phyloP scores from a whole-genome alignment of 2,329 filamentous ascomycete genomes.

The Arthroderma sp. region DNA sequence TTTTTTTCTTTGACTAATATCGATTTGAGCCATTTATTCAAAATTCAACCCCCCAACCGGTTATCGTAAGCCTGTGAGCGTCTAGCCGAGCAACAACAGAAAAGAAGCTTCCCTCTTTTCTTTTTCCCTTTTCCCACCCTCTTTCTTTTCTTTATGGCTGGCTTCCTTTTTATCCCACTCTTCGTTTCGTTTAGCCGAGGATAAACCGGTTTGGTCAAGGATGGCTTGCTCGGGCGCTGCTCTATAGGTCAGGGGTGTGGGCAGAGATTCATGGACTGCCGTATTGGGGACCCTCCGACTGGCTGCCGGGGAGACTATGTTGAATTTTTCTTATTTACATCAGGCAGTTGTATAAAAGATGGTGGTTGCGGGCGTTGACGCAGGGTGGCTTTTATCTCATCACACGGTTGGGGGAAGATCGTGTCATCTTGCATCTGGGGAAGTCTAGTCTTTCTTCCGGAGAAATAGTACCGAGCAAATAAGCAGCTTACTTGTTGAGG shows the following conservation, averaged over 20 bases:
- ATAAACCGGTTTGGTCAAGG: constrained; percentile 6
- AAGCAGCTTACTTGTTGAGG: no score
- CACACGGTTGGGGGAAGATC: not conserved
- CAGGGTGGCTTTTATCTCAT: not conserved
- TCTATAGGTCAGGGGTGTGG: not conserved
- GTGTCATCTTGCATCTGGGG: not conserved
- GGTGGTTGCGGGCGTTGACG: not conserved
- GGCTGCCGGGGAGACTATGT: not conserved
- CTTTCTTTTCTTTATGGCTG: not conserved
- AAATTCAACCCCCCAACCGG: no score
- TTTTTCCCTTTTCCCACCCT: not conserved
- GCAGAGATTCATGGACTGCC: not conserved
- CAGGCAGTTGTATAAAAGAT: not conserved
- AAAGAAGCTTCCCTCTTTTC: not conserved
- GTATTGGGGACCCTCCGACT: constrained; percentile 1
- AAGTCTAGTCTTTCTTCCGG: not conserved
- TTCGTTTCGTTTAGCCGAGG: constrained; percentile 1
- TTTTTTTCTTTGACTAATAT: not conserved
- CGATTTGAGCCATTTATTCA: not conserved
- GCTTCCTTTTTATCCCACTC: not conserved
- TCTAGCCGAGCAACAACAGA: not conserved
- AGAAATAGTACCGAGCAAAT: not conserved
- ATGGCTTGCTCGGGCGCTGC: not conserved
- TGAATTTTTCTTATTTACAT: not conserved
- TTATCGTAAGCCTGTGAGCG: not conserved